Conservation (phyloP, 208 protist genomes). For the Naegleria fowleri region DNA sequence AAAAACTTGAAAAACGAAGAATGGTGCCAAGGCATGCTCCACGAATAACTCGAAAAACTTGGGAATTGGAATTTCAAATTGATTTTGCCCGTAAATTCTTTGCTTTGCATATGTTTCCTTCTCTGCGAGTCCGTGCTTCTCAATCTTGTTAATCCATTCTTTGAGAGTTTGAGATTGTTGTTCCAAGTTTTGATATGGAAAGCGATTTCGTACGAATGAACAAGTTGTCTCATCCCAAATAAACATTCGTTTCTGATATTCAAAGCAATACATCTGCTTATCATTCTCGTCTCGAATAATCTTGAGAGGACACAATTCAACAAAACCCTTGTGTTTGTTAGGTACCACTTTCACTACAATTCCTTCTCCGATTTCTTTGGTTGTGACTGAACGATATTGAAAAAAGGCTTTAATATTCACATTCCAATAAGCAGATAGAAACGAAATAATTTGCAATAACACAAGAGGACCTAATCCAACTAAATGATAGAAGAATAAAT, state of each 20-base stretch:
- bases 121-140: neutral
- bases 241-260: neutral
- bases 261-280: neutral
- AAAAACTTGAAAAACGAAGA: slow-evolving; percentile 98
- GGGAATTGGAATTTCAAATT: slow-evolving; percentile 87
- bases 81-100: neutral
- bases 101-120: neutral
- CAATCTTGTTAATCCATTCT: neutral
- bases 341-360: neutral
- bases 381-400: neutral
- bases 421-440: neutral
- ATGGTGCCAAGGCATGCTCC: slow-evolving; percentile 91
- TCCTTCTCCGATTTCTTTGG: neutral
- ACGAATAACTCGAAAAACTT: slow-evolving; percentile 86
- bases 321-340: neutral
- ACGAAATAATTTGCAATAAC: neutral
- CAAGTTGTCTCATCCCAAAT: neutral
- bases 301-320: neutral
- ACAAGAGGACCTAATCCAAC: neutral
- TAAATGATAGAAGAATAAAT: neutral
- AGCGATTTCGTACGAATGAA: neutral
- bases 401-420: neutral
- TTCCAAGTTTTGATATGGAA: neutral
- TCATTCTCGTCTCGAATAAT: neutral
- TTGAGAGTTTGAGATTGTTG: neutral